A percentile compares a stretch with the other conserved stretches of the same genome.
Evolutionary conservation across 1,139 yeast genomes (phyloP).

Genomic region (Arxiozyma heterogenica): DNA sequence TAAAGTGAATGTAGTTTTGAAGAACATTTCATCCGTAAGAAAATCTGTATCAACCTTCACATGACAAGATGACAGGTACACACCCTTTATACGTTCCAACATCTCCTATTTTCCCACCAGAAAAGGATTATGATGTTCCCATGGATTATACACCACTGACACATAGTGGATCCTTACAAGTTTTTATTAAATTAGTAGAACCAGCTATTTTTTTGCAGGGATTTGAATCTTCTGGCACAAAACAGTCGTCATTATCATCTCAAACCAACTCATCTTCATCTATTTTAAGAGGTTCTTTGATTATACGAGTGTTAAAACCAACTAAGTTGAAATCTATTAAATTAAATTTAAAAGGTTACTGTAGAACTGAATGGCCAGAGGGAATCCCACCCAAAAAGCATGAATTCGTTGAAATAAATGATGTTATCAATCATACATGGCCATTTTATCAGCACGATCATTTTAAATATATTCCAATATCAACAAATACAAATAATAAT

Average conservation of each 20-base stretch:
- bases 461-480: not conserved
- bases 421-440: slow-evolving; percentile 78
- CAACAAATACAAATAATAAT: slow-evolving; percentile 8
- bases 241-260: slow-evolving; percentile 43
- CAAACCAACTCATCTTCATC: slow-evolving; percentile 43
- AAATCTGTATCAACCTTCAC: no score
- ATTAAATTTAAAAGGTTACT: slow-evolving; percentile 58
- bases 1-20: not conserved
- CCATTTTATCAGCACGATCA: slow-evolving; percentile 55
- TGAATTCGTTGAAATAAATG: slow-evolving; percentile 55
- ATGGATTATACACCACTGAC: slow-evolving; percentile 29
- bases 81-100: slow-evolving; percentile 14
- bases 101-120: slow-evolving; percentile 33
- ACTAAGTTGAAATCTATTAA: slow-evolving; percentile 63
- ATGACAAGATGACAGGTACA: slow-evolving; percentile 7
- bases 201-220: slow-evolving; percentile 76
- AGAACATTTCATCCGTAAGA: not conserved
- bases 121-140: slow-evolving; percentile 30
- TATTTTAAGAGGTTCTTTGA: slow-evolving; percentile 71
- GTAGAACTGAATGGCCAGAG: slow-evolving; percentile 96
- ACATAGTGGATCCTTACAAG: slow-evolving; percentile 31
- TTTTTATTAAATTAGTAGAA: slow-evolving; percentile 50
- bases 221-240: slow-evolving; percentile 33
- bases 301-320: slow-evolving; percentile 63
- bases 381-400: slow-evolving; percentile 87